Base-by-base conservation (phyloP, 2,329 filamentous ascomycete species). In the Xylaria sp. region DNA sequence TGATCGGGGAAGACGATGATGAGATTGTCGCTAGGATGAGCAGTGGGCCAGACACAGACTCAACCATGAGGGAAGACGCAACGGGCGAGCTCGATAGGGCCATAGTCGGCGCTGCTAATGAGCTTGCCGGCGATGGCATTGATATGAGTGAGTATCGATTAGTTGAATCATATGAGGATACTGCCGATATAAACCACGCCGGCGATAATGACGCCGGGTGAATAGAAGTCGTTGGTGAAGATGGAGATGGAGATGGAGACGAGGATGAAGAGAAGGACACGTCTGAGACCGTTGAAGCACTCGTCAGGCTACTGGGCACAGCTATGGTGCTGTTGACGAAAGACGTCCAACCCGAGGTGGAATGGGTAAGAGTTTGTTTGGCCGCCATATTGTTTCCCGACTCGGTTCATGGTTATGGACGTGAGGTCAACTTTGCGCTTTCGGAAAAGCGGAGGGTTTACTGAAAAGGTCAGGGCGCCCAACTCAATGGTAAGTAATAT, bases 261-360 rank as follows among this genome's bases (percentile, higher is more conserved):
- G 36, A 55, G 1, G 51, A 50, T 31, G n/a, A n/a, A n/a, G n/a
- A n/a, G n/a, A n/a, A 20, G 17, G 22, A 42, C 39, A 47, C 11
- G n/a, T 42, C 54, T 3, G 44, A 33, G 9, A 25, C n/a, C 20
- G 47, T n/a, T 1, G 53, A 53, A n/a, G 39, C 5, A 6, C 10
- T 38, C 10, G 60, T 36, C 51, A 54, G 45, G 49, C 36, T 49
- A 22, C 61, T 49, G n/a, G 67, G 59, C 25, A 54, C 55, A 22
- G 66, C 56, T 29, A 47, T 54, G 1, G 59, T 66, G 33, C 58
- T 55, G 20, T 66, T 66, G 45, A 54, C 29, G 57, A 66, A 67
- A 49, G 54, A 61, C 17, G 65, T 72, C 57, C 55, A 67, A 17
- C 53, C 56, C 20, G 42, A 27, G 5, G 10, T 49, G 4, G 20